Evolutionary conservation across 257 asterid species (phyloP), one percentile per base, ranked within the genome.

Genomic region (Agastache rugosa): DNA sequence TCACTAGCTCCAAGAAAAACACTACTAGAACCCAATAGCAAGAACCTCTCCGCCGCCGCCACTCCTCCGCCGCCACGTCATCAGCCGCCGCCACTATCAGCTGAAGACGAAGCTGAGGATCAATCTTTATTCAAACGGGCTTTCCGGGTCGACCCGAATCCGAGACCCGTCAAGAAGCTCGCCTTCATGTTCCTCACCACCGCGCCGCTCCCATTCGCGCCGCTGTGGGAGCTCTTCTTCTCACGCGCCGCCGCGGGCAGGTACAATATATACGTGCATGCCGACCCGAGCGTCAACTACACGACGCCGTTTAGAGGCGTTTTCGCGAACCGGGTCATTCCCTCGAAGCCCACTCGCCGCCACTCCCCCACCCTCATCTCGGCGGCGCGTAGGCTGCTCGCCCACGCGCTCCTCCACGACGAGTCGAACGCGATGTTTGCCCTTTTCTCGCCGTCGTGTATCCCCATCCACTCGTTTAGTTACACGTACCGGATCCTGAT

Each of bases 121-220:
- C 17, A 16, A 22, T 11, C 73, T 2, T 75, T 89, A 17, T 50
- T 87, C 50, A 67, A 62, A 8, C 79, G 45, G 4, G 96, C 93
- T 12, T 69, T 83, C 42, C 81, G 80, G 77, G 88, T 79, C 74
- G 77, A 82, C 82, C 82, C 85, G 31, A 79, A 10, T 11, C 88
- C 90, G 14, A 76, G 75, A 55, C 85, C 83, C 61, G 16, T 11
- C 0, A 83, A 79, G 77, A 92, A 92, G 45, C 61, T 92, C n/a
- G 97, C 97, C 1, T 88, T 88, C 64, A 77, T 92, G 96, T 92
- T 92, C 86, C 68, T 92, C 29, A 88, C 93, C 48, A 87, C 93
- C 7, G 44, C 88, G 17, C 75, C 91, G 1, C 90, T 92, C 65
- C 96, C 97, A 1, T 74, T 87, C 23, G 93, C 91, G 1, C 92